Base-by-base conservation (phyloP, 2,329 filamentous ascomycete genomes). In the Myriosclerotinia scirpicola region DNA sequence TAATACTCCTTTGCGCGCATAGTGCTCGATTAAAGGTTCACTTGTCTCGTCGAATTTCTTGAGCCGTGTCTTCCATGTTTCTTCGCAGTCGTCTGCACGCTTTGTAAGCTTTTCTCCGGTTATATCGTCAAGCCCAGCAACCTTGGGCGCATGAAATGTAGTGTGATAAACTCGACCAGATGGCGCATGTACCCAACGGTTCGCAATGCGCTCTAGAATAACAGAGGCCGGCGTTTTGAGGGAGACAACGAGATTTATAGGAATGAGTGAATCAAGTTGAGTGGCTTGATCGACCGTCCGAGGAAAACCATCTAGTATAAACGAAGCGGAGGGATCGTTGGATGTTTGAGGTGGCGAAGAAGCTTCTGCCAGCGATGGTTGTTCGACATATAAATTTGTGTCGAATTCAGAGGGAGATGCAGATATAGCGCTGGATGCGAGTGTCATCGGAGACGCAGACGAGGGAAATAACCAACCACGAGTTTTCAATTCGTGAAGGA, bases 141-240 rank as follows among this genome's bases (percentile, higher is more conserved):
- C 87, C 71, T 89, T 90, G 0, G 95, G 95, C 9, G 90, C 85
- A 76, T 98, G 93, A 81, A 97, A 99, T 0, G 88, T 88, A 2
- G 93, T 96, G 78, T 99, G 99, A 82, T 99, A 99, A 20, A 97
- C 90, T 38, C 95, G 85, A 1, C 95, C 95, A 0, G 92, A 96
- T 0, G 92, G 88, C 74, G 91, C 90, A 79, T 99, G 95, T 52
- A 97, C 90, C 93, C 93, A 97, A 67, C 95, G 90, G 62, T 92
- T 93, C 54, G 91, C 87, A 73, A 99, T 97, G 65, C 95, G 90
- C 73, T 93, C 87, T 71, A 98, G 84, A 68, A 99, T 93, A 68
- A 97, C 91, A 11, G 90, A 86, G 44, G 91, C 86, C 0, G 95
- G 95, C 0, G 94, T 98, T 75, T 90, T 85, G 72, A 98, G 83